phyloP scores from a whole-genome alignment of 805 yeast species.

The Wickerhamiella australiensis region DNA sequence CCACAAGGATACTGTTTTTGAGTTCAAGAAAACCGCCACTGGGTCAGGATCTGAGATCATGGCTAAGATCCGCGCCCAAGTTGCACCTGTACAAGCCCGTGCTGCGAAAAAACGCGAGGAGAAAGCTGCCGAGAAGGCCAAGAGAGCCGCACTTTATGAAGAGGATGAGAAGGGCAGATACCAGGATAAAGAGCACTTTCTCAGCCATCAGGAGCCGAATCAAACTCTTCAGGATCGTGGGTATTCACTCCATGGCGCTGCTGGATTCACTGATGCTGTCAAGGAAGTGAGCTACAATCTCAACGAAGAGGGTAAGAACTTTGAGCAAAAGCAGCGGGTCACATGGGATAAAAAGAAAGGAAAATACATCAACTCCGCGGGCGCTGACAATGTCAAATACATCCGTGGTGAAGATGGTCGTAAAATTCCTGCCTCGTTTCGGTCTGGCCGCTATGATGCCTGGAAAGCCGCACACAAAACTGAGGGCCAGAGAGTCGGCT shows the following conservation, averaged over 20 bases:
- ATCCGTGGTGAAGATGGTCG: conserved; percentile 94
- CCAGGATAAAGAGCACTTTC: conserved; percentile 67
- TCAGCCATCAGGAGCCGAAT: conserved; percentile 83
- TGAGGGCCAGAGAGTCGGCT: conserved; percentile 31
- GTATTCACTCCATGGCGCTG: conserved; percentile 34
- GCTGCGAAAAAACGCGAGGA: conserved; percentile 49
- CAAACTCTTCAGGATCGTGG: conserved; percentile 73
- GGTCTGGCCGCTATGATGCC: conserved; percentile 81
- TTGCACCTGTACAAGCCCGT: conserved; percentile 75
- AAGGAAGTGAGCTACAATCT: conserved; percentile 78
- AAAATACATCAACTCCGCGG: conserved; percentile 65
- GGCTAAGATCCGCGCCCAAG: conserved; percentile 73
- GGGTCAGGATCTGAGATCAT: conserved; percentile 63
- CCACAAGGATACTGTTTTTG: conserved; percentile 86
- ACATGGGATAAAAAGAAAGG: conserved; percentile 92
- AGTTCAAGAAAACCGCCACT: conserved; percentile 45
- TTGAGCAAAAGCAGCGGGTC: conserved; percentile 51
- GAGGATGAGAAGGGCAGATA: conserved; percentile 19
- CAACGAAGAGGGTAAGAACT: conserved; percentile 60
- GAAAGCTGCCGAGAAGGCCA: conserved; percentile 60
- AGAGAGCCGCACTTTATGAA: conserved; percentile 30
- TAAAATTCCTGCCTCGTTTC: conserved; percentile 77
- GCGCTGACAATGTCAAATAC: conserved; percentile 52
- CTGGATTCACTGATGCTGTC: conserved; percentile 73
- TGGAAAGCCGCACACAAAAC: conserved; percentile 71